phyloP scores from a whole-genome alignment of 2,329 filamentous ascomycete genomes.

The Clonostachys rosea region DNA sequence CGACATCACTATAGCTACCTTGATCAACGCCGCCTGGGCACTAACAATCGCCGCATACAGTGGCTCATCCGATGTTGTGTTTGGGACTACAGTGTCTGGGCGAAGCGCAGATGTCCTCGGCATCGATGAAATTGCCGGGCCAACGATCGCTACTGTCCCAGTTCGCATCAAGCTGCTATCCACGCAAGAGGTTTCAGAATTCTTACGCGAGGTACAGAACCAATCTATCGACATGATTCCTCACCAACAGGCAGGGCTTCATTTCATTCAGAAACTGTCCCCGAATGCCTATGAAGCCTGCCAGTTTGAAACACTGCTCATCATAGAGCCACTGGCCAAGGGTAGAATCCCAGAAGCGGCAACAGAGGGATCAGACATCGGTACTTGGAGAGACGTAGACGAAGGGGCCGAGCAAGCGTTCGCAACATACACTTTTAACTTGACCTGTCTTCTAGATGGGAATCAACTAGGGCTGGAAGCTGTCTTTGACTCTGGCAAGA shows the following conservation, averaged over 20 bases:
- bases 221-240: slow-evolving; percentile 5
- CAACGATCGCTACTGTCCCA: neutral
- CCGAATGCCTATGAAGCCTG: neutral
- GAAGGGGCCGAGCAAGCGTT: neutral
- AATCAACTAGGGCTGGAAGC: neutral
- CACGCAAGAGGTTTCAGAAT: neutral
- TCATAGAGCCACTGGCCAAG: neutral
- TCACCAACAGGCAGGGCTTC: slow-evolving; percentile 10
- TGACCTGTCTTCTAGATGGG: slow-evolving; percentile 4
- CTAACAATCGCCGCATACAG: neutral
- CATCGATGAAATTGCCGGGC: neutral
- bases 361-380: neutral
- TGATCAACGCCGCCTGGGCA: neutral
- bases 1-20: neutral
- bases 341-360: neutral
- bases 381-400: neutral
- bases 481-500: neutral
- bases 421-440: neutral
- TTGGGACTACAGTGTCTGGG: neutral
- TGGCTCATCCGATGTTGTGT: slow-evolving; percentile 1
- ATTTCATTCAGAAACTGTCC: neutral
- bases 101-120: neutral
- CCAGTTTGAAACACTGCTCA: slow-evolving; percentile 1
- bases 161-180: neutral
- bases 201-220: slow-evolving; percentile 1